Evolutionary conservation across 2,329 filamentous ascomycete species (phyloP).

Genomic region (Coniochaeta prunicola): DNA sequence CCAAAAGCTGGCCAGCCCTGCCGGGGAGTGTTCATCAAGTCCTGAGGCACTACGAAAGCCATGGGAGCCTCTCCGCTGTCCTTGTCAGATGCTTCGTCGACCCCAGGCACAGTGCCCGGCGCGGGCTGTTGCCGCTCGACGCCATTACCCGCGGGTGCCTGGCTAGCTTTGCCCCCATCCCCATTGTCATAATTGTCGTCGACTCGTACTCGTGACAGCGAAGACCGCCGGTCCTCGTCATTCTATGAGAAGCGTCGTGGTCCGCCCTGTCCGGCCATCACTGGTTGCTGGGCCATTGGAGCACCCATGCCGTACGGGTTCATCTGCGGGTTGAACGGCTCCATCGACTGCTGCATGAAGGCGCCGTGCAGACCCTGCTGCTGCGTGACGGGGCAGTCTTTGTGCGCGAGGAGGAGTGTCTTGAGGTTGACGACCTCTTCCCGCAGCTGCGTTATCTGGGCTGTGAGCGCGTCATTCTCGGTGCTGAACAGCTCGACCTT

Average conservation of each 20-base stretch:
- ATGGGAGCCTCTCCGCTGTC: not conserved
- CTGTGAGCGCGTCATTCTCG: constrained; percentile 82
- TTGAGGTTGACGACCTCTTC: constrained; percentile 96
- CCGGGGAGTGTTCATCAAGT: not conserved
- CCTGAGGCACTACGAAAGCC: not conserved
- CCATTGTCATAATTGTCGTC: not conserved
- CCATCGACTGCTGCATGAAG: constrained; percentile 49
- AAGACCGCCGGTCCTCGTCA: not conserved
- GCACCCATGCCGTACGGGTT: constrained; percentile 53
- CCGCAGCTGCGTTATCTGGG: constrained; percentile 74
- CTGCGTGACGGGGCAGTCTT: constrained; percentile 90
- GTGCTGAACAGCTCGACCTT: constrained; percentile 91
- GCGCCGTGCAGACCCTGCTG: constrained; percentile 64
- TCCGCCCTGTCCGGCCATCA: constrained; percentile 48
- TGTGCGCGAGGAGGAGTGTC: constrained; percentile 85
- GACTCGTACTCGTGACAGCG: constrained; percentile 1
- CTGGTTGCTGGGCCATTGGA: constrained; percentile 42
- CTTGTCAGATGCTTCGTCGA: not conserved
- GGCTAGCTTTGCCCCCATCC: not conserved
- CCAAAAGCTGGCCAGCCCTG: constrained; percentile 3
- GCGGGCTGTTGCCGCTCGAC: not conserved
- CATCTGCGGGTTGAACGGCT: constrained; percentile 47
- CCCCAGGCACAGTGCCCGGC: not conserved
- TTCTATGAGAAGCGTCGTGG: constrained; percentile 48
- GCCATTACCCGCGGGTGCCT: not conserved